Percentiles rank a stretch among this genome's conserved stretches.
Evolutionary conservation across 306 rosid genomes (phyloP).

Genomic region (Fragaria nilgerrensis): DNA sequence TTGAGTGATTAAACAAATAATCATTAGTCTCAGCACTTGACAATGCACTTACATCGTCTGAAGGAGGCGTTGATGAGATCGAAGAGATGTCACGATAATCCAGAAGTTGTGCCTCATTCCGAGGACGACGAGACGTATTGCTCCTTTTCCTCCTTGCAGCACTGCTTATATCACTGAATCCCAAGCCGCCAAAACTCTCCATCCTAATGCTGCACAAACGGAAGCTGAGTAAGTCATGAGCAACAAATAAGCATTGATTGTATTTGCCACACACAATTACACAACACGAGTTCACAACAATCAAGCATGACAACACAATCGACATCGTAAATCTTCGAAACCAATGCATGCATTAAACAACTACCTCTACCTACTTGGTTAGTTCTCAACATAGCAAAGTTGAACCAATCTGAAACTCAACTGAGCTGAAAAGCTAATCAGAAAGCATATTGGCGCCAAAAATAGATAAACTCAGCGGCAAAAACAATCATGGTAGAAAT

Average conservation of each 20-base stretch:
- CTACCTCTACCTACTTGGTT: neutral
- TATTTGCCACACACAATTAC: neutral
- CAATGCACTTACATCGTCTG: slow-evolving; percentile 31
- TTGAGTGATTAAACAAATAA: slow-evolving; percentile 15
- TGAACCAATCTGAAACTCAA: neutral
- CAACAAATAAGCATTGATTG: neutral
- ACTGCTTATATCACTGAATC: slow-evolving; percentile 24
- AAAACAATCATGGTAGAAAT: neutral
- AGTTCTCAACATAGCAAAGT: neutral
- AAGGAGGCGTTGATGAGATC: slow-evolving; percentile 33
- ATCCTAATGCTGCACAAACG: slow-evolving; percentile 11
- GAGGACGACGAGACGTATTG: slow-evolving; percentile 30
- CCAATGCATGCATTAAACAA: neutral
- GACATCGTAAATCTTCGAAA: neutral
- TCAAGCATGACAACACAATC: neutral
- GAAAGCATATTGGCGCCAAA: neutral
- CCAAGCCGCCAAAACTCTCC: slow-evolving; percentile 29
- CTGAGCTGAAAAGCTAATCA: neutral
- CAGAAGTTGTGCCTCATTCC: slow-evolving; percentile 24
- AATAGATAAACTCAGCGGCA: neutral
- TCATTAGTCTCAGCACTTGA: slow-evolving; percentile 27
- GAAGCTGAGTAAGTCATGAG: neutral
- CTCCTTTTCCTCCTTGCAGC: slow-evolving; percentile 32
- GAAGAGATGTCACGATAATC: slow-evolving; percentile 32
- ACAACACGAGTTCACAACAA: neutral